These are phyloP conservation scores for Brassica juncea DNA, from an alignment of 345 rosid species.

Conservation along the genomic window DNA sequence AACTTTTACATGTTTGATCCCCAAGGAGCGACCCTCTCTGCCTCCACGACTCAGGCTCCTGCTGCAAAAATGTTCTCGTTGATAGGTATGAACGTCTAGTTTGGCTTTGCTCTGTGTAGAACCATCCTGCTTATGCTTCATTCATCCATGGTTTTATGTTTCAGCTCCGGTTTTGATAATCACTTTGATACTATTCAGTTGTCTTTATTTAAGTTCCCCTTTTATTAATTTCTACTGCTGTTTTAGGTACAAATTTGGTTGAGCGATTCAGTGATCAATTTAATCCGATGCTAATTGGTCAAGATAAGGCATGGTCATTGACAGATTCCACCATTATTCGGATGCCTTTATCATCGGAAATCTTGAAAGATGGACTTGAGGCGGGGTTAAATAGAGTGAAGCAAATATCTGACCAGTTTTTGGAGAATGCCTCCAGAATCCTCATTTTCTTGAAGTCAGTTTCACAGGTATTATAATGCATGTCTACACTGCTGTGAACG, in stretches of 20 bases:
- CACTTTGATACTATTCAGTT: conserved; percentile 3
- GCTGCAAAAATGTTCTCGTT: conserved; percentile 83
- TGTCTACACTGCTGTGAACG: neutral
- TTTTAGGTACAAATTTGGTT: conserved; percentile 76
- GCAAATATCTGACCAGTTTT: conserved; percentile 62
- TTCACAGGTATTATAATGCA: conserved; percentile 59
- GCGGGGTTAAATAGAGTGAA: conserved; percentile 63
- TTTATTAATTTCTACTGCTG: conserved; percentile 28
- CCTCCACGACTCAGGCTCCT: conserved; percentile 65
- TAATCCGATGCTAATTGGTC: conserved; percentile 77
- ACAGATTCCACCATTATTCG: conserved; percentile 79
- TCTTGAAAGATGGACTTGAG: conserved; percentile 76
- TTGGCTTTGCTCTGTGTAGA: neutral
- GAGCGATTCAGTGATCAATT: conserved; percentile 85
- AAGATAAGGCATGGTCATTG: conserved; percentile 67
- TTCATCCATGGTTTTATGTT: conserved; percentile 5
- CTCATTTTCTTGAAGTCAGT: conserved; percentile 82
- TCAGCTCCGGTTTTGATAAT: conserved; percentile 19
- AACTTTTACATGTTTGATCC: conserved; percentile 94
- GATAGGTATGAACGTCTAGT: conserved; percentile 55
- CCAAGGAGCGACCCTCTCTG: conserved; percentile 68
- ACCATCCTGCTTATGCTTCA: conserved; percentile 7
- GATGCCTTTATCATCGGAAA: conserved; percentile 82
- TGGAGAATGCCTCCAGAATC: conserved; percentile 73
- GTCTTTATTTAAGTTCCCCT: conserved; percentile 17